Evolutionary conservation across 192 early-diverging fungal genomes (phyloP).

Genomic region (Coemansia sp.): DNA sequence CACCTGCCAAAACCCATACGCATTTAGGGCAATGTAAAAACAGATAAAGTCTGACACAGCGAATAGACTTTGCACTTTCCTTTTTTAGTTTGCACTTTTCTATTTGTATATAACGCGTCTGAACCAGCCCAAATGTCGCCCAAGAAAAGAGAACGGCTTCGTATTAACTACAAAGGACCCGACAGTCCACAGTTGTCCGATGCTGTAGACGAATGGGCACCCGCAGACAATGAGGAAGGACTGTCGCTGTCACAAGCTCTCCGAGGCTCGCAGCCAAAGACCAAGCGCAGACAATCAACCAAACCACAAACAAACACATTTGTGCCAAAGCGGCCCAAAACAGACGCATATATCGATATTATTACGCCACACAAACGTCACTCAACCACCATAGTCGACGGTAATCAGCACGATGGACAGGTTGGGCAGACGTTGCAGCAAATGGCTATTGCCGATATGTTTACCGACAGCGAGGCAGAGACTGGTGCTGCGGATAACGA

Average conservation of each 20-base stretch:
- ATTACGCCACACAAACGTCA: background rate
- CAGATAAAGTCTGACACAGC: no score
- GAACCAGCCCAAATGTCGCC: background rate
- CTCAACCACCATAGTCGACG: background rate
- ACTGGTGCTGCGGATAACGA: background rate
- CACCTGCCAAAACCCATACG: no score
- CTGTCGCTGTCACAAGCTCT: background rate
- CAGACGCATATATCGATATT: background rate
- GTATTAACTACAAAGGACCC: background rate
- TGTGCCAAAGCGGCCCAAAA: background rate
- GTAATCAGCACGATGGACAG: background rate
- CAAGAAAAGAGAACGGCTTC: background rate
- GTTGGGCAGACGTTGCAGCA: background rate
- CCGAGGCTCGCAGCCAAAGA: background rate
- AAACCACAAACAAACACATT: background rate
- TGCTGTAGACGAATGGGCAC: slow-evolving; percentile 22
- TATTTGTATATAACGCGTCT: background rate
- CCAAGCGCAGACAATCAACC: background rate
- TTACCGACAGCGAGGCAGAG: slow-evolving; percentile 1
- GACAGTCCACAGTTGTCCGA: background rate
- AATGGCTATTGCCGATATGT: background rate
- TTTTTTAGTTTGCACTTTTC: background rate
- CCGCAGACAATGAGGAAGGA: background rate
- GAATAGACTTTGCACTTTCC: no score
- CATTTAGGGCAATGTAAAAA: no score